Evolutionary conservation across 2,329 filamentous ascomycete species (phyloP).

Genomic region (Podosphaera fusca): DNA sequence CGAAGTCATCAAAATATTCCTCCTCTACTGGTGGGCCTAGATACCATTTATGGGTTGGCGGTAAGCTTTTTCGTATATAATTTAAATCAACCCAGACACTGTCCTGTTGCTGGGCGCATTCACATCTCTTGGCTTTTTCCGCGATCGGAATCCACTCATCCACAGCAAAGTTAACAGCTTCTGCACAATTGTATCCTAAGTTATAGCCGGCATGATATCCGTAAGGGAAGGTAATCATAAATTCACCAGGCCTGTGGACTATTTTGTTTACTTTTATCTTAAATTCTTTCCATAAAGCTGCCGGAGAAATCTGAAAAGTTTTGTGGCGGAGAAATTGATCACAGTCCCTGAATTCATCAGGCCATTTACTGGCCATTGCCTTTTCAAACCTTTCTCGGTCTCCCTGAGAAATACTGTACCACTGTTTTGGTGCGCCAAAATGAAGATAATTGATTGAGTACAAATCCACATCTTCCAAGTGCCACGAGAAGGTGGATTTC

Average conservation of each 20-base stretch:
- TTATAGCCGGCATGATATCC: constrained; percentile 98
- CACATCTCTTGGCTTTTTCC: constrained; percentile 85
- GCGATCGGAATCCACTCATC: constrained; percentile 91
- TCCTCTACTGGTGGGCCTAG: constrained; percentile 56
- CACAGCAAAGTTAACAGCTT: constrained; percentile 94
- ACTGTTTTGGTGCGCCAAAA: constrained; percentile 95
- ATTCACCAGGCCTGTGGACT: constrained; percentile 89
- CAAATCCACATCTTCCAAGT: constrained; percentile 91
- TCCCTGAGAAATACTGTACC: constrained; percentile 96
- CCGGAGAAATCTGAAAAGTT: constrained; percentile 85
- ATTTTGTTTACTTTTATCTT: constrained; percentile 92
- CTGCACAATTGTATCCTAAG: constrained; percentile 92
- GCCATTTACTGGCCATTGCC: constrained; percentile 91
- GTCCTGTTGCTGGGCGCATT: constrained; percentile 84
- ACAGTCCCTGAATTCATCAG: constrained; percentile 82
- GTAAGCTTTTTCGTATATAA: constrained; percentile 82
- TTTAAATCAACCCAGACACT: constrained; percentile 96
- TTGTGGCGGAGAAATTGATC: constrained; percentile 94
- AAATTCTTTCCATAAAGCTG: constrained; percentile 65
- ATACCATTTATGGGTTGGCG: constrained; percentile 70
- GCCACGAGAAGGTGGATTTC: constrained; percentile 98
- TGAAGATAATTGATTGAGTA: constrained; percentile 99
- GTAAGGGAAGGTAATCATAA: constrained; percentile 95
- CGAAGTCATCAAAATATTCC: constrained; percentile 22
- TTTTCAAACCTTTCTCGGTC: constrained; percentile 82